Evolutionary conservation across 257 asterid species (phyloP).

Genomic region (Ilex aquifolium): DNA sequence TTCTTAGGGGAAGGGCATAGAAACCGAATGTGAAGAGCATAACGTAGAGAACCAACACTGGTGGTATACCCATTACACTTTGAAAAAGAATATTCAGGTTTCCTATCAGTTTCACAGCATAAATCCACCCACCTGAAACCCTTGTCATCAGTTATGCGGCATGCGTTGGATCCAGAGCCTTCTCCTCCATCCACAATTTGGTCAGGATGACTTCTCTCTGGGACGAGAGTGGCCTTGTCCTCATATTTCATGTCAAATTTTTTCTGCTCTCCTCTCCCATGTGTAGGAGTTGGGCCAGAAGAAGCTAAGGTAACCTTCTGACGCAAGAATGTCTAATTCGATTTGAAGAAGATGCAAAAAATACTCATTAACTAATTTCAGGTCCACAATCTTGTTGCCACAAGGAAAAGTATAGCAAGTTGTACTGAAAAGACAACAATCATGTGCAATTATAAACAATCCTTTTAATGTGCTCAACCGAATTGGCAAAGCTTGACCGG

Average conservation of each 20-base stretch:
- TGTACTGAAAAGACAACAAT: too few relatives aligned
- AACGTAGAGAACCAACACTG: constrained; percentile 65
- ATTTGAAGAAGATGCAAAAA: constrained; percentile 7
- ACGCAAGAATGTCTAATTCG: constrained; percentile 68
- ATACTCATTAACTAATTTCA: too few relatives aligned
- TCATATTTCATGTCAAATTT: constrained; percentile 28
- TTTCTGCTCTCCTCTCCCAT: constrained; percentile 42
- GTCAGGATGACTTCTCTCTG: constrained; percentile 23
- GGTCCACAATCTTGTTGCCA: too few relatives aligned
- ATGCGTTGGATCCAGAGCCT: constrained; percentile 6
- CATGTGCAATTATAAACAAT: too few relatives aligned
- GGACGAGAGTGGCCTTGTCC: constrained; percentile 17
- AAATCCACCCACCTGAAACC: constrained; percentile 12
- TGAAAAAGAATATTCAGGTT: constrained; percentile 30
- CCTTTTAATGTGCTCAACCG: too few relatives aligned
- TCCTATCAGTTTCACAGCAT: constrained; percentile 33
- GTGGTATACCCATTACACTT: constrained; percentile 49
- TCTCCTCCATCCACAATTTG: constrained; percentile 1
- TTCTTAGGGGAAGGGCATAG: constrained; percentile 62
- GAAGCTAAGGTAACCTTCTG: constrained; percentile 66
- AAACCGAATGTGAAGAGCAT: constrained; percentile 78
- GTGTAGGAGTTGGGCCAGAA: constrained; percentile 1
- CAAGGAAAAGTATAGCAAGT: too few relatives aligned
- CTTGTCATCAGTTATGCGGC: constrained; percentile 17
- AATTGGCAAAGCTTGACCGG: too few relatives aligned